Evolutionary conservation across 106 monocot species (phyloP).

Genomic region (Apostasia ramifera): DNA sequence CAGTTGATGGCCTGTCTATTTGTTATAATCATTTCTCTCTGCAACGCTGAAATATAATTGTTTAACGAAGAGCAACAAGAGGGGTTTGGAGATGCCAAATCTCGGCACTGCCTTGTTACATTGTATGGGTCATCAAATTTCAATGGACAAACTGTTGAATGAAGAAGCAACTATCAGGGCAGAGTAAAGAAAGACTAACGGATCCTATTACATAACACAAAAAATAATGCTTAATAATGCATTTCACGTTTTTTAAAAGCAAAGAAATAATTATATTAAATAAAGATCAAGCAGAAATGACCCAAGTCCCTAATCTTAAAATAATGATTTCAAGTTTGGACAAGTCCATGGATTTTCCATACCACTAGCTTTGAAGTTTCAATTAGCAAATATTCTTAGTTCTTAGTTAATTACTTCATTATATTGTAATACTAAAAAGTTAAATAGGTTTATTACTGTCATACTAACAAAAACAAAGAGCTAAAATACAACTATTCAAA

Average conservation of each 20-base stretch:
- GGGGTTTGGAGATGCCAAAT: constrained; percentile 41
- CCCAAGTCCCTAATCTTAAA: too few species aligned
- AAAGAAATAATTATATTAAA: background rate
- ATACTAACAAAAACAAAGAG: too few species aligned
- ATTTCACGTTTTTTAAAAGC: background rate
- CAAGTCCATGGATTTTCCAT: too few species aligned
- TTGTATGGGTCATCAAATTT: constrained; percentile 76
- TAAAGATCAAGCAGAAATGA: too few species aligned
- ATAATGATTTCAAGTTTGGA: too few species aligned
- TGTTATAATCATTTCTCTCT: constrained; percentile 97
- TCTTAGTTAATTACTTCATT: too few species aligned
- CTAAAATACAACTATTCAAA: too few species aligned
- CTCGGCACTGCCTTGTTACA: constrained; percentile 63
- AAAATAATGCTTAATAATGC: background rate
- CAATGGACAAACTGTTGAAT: constrained; percentile 80
- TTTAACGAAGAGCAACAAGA: constrained; percentile 77
- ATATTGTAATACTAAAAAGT: too few species aligned
- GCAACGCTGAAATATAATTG: constrained; percentile 57
- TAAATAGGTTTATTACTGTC: too few species aligned
- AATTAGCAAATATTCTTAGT: too few species aligned
- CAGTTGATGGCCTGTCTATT: constrained; percentile 97
- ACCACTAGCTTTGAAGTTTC: too few species aligned
- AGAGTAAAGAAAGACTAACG: background rate
- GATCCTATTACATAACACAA: background rate
- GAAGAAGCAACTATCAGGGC: background rate